Percentiles rank a stretch among this genome's conserved stretches.
These are phyloP conservation scores for Dactylellina parvicollis DNA, from an alignment of 2,329 filamentous ascomycete genomes.

Conservation along the genomic window DNA sequence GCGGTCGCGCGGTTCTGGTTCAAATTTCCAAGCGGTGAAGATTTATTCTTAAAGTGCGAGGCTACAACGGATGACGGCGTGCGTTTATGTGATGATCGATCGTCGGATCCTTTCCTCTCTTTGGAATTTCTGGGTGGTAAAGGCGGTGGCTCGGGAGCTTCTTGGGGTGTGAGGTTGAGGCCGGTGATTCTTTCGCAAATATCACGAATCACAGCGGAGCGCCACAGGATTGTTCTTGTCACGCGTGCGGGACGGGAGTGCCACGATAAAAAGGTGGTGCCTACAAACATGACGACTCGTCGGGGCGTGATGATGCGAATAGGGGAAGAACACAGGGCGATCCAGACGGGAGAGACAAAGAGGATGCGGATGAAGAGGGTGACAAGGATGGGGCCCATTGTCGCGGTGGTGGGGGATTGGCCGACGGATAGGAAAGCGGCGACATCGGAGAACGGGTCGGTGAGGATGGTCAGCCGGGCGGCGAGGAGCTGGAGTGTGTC, in stretches of 20 bases:
- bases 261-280: conserved; percentile 88
- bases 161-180: conserved; percentile 64
- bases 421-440: conserved; percentile 95
- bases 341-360: conserved; percentile 87
- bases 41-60: conserved; percentile 54
- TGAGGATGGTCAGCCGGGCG: conserved; percentile 84
- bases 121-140: conserved; percentile 59
- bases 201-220: conserved; percentile 78
- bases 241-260: conserved; percentile 88
- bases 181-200: conserved; percentile 80
- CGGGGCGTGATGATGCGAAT: conserved; percentile 86
- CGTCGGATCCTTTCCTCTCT: conserved; percentile 60
- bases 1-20: conserved; percentile 66
- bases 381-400: conserved; percentile 87
- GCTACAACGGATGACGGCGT: conserved; percentile 61
- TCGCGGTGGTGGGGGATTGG: conserved; percentile 87
- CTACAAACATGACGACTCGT: conserved; percentile 82
- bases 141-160: conserved; percentile 56
- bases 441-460: conserved; percentile 80
- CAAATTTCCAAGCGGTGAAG: conserved; percentile 61
- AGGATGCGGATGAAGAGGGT: conserved; percentile 89
- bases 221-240: conserved; percentile 87
- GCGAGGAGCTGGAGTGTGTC: conserved; percentile 92
- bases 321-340: conserved; percentile 81
- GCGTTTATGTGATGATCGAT: conserved; percentile 65